Conservation (phyloP, 225 moss, liverwort and hornwort genomes). For the Pleurozium schreberi region DNA sequence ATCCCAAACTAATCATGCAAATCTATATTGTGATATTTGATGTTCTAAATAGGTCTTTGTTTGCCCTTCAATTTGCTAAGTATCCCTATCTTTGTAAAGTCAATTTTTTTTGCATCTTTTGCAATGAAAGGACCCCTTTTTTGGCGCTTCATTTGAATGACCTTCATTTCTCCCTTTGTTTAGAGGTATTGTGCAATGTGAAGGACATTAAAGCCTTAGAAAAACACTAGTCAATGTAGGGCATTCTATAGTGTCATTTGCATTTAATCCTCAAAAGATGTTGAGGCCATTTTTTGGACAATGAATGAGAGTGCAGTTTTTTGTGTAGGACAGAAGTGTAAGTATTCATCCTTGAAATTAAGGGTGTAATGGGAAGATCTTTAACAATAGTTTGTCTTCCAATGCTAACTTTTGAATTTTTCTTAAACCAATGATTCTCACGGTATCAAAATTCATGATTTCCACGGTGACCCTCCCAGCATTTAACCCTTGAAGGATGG, state of each 20-base stretch:
- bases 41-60: not conserved
- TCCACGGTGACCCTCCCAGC: no score
- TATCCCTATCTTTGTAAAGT: not conserved
- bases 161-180: not conserved
- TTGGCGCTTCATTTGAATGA: accelerated
- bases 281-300: no score
- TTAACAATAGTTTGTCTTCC: no score
- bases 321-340: no score
- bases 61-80: not conserved
- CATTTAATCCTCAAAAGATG: no score
- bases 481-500: no score
- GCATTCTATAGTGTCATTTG: not conserved
- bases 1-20: not conserved
- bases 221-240: not conserved
- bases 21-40: not conserved
- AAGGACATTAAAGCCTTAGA: not conserved
- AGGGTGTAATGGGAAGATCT: no score
- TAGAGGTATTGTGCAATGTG: not conserved
- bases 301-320: no score
- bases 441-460: no score
- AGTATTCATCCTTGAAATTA: no score
- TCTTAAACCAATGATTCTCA: no score
- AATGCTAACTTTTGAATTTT: no score
- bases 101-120: not conserved
- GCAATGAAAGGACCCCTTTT: not conserved